Percentiles rank a stretch among this genome's conserved stretches.
These are phyloP conservation scores for Simplicillium aogashimaense DNA, from an alignment of 2,329 filamentous ascomycete species.

Conservation along the genomic window DNA sequence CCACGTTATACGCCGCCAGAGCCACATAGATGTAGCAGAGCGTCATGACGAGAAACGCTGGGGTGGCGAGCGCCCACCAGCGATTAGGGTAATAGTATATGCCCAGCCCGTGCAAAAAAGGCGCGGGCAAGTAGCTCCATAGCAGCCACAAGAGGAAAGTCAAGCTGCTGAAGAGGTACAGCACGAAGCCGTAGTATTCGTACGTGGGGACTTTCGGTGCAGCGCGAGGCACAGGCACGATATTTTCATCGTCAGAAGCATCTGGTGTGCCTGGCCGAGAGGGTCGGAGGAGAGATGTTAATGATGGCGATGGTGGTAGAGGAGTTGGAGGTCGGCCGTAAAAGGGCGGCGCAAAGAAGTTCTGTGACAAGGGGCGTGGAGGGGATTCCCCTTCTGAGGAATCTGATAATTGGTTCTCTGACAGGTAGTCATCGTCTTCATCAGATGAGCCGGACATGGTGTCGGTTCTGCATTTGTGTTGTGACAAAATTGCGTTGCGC, in stretches of 20 bases:
- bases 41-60: conserved; percentile 79
- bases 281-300: conserved; percentile 83
- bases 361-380: conserved; percentile 36
- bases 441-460: conserved; percentile 24
- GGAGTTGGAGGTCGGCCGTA: conserved; percentile 96
- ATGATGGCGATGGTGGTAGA: conserved; percentile 79
- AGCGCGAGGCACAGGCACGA: conserved; percentile 77
- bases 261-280: conserved; percentile 92
- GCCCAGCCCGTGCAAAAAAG: conserved; percentile 83
- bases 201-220: conserved; percentile 96
- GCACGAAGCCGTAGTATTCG: conserved; percentile 97
- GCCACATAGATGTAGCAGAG: conserved; percentile 92
- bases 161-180: conserved; percentile 82
- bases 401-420: conserved; percentile 20
- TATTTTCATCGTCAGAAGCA: conserved; percentile 76
- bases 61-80: conserved; percentile 94
- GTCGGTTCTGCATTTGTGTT: no score
- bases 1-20: conserved; percentile 81
- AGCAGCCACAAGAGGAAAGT: conserved; percentile 64
- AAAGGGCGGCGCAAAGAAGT: conserved; percentile 71
- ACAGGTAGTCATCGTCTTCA: conserved; percentile 25
- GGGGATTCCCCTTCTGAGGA: conserved; percentile 25
- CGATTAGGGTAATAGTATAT: conserved; percentile 96
- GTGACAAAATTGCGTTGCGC: no score
- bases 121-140: conserved; percentile 87